Percentiles rank a stretch among this genome's conserved stretches.
Evolutionary conservation across 208 protist species (phyloP).

Genomic region (Leishmania aethiopica): DNA sequence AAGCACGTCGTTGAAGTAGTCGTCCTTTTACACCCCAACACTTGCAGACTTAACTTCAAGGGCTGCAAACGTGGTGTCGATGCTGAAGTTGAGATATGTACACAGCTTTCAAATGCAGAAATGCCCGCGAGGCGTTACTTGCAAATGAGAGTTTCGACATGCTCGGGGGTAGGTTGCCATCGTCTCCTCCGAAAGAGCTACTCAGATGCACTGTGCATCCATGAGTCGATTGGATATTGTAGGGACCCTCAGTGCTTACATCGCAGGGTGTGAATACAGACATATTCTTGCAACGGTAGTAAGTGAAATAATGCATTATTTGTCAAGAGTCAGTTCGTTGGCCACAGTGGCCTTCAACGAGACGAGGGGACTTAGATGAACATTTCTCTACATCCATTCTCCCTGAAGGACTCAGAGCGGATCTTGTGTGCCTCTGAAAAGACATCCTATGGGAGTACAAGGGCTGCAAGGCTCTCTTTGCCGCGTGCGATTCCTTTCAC

Average conservation of each 20-base stretch:
- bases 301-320: not conserved
- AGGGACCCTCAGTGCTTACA: not conserved
- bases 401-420: not conserved
- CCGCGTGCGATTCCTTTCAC: not conserved
- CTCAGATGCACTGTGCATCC: not conserved
- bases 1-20: not conserved
- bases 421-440: no score
- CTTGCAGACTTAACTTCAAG: not conserved
- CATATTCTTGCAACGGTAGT: no score
- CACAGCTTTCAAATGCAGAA: not conserved
- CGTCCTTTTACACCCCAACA: not conserved
- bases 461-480: not conserved
- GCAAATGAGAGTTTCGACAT: no score
- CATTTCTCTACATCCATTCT: not conserved
- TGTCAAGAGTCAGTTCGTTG: not conserved
- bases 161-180: not conserved
- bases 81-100: not conserved
- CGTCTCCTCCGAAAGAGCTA: not conserved
- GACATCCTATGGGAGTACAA: no score
- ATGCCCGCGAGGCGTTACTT: not conserved
- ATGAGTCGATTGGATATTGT: no score
- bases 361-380: not conserved
- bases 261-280: not conserved
- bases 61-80: not conserved
- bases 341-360: not conserved